These are phyloP conservation scores for Diplocarpon rosae DNA, from an alignment of 2,329 filamentous ascomycete genomes.

Conservation along the genomic window DNA sequence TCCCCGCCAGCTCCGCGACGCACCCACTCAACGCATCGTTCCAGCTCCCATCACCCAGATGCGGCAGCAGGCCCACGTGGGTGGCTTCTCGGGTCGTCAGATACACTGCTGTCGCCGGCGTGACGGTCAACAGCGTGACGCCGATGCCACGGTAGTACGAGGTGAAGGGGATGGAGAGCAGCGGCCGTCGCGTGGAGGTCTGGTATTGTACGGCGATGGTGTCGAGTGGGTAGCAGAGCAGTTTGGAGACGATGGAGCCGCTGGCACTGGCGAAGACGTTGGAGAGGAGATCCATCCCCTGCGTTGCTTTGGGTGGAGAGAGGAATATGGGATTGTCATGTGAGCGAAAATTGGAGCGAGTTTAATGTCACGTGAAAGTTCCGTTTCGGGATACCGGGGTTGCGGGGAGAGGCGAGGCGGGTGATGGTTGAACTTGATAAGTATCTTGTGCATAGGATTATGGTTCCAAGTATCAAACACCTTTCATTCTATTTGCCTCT, in stretches of 20 bases:
- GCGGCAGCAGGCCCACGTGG: slow-evolving; percentile 12
- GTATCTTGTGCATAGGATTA: no score
- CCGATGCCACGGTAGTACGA: slow-evolving; percentile 18
- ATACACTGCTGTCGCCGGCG: slow-evolving; percentile 15
- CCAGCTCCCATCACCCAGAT: slow-evolving; percentile 12
- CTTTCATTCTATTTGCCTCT: no score
- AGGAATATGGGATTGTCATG: no score
- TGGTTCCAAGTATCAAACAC: no score
- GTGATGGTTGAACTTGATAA: no score
- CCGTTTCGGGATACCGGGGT: no score
- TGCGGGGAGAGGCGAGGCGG: no score
- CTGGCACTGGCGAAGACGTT: slow-evolving; percentile 15
- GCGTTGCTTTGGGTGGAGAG: no score
- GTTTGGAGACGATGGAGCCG: slow-evolving; percentile 15
- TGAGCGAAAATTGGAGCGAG: no score
- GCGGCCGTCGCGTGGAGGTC: slow-evolving; percentile 14
- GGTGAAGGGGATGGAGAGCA: slow-evolving; percentile 14
- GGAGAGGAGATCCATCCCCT: background rate
- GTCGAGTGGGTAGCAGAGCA: slow-evolving; percentile 15
- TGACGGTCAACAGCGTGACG: slow-evolving; percentile 14
- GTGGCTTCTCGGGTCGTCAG: slow-evolving; percentile 13
- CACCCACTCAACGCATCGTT: slow-evolving; percentile 12
- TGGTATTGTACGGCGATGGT: slow-evolving; percentile 18
- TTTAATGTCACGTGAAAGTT: no score
- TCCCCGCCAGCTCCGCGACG: slow-evolving; percentile 13